A percentile compares a stretch with the other conserved stretches of the same genome.
Evolutionary conservation across 2,329 filamentous ascomycete genomes (phyloP).

Genomic region (Zopfia rhizophila): DNA sequence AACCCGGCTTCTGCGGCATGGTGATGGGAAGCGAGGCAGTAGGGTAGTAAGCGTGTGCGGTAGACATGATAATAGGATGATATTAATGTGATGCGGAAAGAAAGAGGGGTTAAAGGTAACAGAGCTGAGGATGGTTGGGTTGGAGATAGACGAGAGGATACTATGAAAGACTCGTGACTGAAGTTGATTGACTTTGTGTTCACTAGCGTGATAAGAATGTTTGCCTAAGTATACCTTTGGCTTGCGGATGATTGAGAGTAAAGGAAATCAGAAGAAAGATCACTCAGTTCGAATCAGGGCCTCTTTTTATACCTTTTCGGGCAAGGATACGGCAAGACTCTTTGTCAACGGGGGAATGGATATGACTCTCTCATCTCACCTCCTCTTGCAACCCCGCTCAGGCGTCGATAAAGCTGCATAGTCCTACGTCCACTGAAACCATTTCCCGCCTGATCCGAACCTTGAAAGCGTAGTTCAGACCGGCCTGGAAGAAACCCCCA

Average conservation of each 20-base stretch:
- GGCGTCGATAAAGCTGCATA: constrained; percentile 53
- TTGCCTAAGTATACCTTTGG: constrained; percentile 26
- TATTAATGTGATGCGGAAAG: constrained; percentile 9
- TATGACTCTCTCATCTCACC: constrained; percentile 47
- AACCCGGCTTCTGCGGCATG: constrained; percentile 52
- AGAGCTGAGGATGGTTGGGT: constrained; percentile 9
- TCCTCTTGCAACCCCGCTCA: constrained; percentile 49
- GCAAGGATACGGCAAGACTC: constrained; percentile 31
- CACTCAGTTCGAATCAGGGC: constrained; percentile 27
- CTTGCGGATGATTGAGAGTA: constrained; percentile 28
- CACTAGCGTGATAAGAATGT: constrained; percentile 20
- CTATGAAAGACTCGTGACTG: constrained; percentile 15
- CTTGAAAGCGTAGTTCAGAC: constrained; percentile 44
- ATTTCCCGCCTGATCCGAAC: constrained; percentile 47
- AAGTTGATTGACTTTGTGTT: constrained; percentile 16
- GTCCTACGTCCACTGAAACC: constrained; percentile 49
- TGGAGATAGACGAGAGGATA: constrained; percentile 11
- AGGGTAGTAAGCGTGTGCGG: constrained; percentile 48
- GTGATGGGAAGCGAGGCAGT: constrained; percentile 49
- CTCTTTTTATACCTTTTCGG: constrained; percentile 51
- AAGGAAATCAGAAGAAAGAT: constrained; percentile 41
- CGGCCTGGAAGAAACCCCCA: constrained; percentile 46
- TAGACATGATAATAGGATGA: constrained; percentile 44
- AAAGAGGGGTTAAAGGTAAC: constrained; percentile 8
- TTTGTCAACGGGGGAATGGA: constrained; percentile 41